Conservation (phyloP, 192 early-diverging fungal genomes). For the Dissophora ornata region DNA sequence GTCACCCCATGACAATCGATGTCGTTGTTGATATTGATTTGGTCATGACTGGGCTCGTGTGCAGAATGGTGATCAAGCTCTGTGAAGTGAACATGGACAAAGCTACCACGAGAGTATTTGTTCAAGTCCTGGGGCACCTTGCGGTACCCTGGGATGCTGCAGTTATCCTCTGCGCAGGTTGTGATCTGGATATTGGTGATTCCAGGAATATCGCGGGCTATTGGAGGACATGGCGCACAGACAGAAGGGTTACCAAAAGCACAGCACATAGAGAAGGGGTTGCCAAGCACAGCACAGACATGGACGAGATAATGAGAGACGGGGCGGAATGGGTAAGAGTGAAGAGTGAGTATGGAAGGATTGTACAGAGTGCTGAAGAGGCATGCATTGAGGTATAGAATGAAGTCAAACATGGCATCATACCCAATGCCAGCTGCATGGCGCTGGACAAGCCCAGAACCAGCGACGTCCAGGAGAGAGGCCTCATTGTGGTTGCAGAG, state of each 20-base stretch:
- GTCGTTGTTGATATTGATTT: neutral
- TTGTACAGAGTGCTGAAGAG: neutral
- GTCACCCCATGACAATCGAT: conserved; percentile 2
- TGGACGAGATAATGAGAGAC: neutral
- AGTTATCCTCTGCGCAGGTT: conserved; percentile 33
- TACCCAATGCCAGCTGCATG: conserved; percentile 28
- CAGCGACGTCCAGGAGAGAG: conserved; percentile 10
- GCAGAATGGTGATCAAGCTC: conserved; percentile 5
- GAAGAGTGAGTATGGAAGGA: neutral
- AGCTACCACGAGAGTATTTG: conserved; percentile 41
- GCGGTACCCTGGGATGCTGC: conserved; percentile 32
- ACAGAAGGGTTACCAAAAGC: too few relatives aligned
- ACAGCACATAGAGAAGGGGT: too few relatives aligned
- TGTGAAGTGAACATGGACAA: conserved; percentile 47
- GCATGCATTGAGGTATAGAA: neutral
- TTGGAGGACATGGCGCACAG: too few relatives aligned
- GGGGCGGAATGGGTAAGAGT: neutral
- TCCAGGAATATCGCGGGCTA: neutral
- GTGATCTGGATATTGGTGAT: conserved; percentile 46
- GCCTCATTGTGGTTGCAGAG: conserved; percentile 10
- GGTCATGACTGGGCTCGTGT: neutral
- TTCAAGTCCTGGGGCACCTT: conserved; percentile 44
- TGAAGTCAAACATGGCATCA: neutral
- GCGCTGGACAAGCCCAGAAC: conserved; percentile 31
- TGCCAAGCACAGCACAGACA: conserved; percentile 4